Conservation (phyloP, 2,329 filamentous ascomycete genomes). For the Nannizziopsis arthrosporioides region DNA sequence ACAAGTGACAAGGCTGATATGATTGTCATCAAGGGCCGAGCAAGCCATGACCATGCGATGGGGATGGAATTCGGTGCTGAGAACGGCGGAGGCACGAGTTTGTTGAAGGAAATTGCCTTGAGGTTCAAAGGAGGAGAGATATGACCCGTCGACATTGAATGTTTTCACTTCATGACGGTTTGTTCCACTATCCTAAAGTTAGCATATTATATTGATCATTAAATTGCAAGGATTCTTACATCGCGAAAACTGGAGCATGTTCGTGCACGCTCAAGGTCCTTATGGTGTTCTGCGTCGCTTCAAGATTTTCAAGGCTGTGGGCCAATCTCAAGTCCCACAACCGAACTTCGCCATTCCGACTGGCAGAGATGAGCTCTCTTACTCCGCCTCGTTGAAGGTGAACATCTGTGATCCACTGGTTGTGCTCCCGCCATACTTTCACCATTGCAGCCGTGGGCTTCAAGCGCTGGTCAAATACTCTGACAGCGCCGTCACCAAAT, state of each 20-base stretch:
- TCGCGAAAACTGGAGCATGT: constrained; percentile 87
- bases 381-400: constrained; percentile 95
- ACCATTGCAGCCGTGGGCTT: constrained; percentile 85
- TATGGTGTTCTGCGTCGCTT: constrained; percentile 63
- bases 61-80: constrained; percentile 86
- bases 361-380: constrained; percentile 79
- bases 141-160: constrained; percentile 73
- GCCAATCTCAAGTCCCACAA: constrained; percentile 94
- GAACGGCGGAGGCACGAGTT: constrained; percentile 68
- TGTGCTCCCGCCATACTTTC: constrained; percentile 91
- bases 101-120: constrained; percentile 80
- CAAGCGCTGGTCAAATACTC: constrained; percentile 82
- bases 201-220: constrained; percentile 9
- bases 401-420: constrained; percentile 89
- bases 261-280: constrained; percentile 87
- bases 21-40: constrained; percentile 72
- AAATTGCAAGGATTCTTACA: constrained; percentile 46
- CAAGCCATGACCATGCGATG: constrained; percentile 85
- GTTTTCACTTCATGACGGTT: constrained; percentile 80
- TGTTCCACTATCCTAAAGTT: constrained; percentile 53
- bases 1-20: constrained; percentile 79
- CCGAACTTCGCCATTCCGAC: constrained; percentile 83
- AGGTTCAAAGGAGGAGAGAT: constrained; percentile 74
- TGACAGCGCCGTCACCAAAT: constrained; percentile 87
- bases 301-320: constrained; percentile 58